These are phyloP conservation scores for Annulohypoxylon nitens DNA, from an alignment of 495 filamentous ascomycete species.

Conservation along the genomic window DNA sequence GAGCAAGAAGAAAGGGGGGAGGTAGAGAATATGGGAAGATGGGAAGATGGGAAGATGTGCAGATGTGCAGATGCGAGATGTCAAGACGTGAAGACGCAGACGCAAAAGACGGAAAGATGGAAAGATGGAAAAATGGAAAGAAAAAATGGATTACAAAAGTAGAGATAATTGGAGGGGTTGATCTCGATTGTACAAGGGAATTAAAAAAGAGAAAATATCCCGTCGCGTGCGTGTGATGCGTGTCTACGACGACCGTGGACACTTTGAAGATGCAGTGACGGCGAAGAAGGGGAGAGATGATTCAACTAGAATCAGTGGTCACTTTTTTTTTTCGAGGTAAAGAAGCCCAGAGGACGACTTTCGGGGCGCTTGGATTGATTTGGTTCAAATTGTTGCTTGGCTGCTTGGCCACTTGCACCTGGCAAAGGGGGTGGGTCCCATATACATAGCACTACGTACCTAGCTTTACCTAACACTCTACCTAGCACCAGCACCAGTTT, in stretches of 20 bases:
- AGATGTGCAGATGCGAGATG: too few species aligned
- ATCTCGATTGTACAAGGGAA: conserved; percentile 34
- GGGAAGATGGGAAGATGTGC: too few species aligned
- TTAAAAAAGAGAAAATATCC: conserved; percentile 37
- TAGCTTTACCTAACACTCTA: conserved; percentile 12
- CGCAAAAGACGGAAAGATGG: too few species aligned
- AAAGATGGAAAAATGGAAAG: conserved; percentile 1
- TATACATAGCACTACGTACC: conserved; percentile 8
- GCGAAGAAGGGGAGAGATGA: conserved; percentile 36
- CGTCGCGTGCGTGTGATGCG: conserved; percentile 26
- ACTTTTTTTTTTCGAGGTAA: conserved; percentile 39
- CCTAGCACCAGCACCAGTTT: not conserved
- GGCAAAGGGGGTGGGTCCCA: conserved; percentile 33
- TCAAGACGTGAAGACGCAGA: too few species aligned
- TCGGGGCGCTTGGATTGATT: conserved; percentile 44
- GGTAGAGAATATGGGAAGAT: too few species aligned
- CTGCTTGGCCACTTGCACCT: conserved; percentile 10
- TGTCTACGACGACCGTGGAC: conserved; percentile 28
- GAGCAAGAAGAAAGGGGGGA: conserved; percentile 6
- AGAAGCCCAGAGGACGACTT: conserved; percentile 21
- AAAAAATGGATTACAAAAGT: conserved; percentile 37
- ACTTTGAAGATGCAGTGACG: conserved; percentile 34
- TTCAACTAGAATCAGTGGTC: conserved; percentile 19
- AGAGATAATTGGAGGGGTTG: conserved; percentile 19
- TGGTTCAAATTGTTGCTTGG: conserved; percentile 27